Base-by-base conservation (phyloP, 257 asterid species). In the Nicotiana noctiflora region DNA sequence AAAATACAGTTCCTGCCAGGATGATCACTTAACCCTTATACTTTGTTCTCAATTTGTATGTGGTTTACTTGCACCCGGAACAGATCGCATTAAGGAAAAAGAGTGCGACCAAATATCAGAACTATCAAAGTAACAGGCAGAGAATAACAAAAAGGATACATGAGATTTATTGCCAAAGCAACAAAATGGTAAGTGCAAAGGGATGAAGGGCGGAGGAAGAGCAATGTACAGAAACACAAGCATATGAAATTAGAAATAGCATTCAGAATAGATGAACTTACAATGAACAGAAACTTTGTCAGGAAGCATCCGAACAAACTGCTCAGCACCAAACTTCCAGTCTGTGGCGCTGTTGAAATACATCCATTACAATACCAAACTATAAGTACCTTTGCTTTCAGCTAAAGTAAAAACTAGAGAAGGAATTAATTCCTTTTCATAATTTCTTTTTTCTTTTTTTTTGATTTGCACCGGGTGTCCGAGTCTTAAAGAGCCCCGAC, bases 261-360 rank as follows among this genome's bases (percentile, higher is more conserved):
- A 72, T 5, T 49, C 61, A 0, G 1, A 56, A 23, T 23, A 74
- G 23, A 64, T 64, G 82, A 57, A 84, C 99, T 91, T 88, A 96
- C 99, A 90, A 87, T 94, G 98, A 85, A 93, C 99, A 68, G 81
- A 91, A 56, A 94, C 93, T 89, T 89, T 94, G 84, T 91, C 98
- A 17, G 98, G 91, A 70, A 91, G 93, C 80, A 17, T 83, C 88
- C 87, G 84, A 52, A 94, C 92, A 86, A 96, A 92, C 83, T 88
- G 92, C 84, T 93, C 97, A 1, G 99, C 95, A 14, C 89, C 98
- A 66, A 88, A 96, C 82, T 89, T 92, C 99, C 99, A 96, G 85
- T 96, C 93, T 1, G 90, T 82, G 25, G 91, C 87, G 89, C 99
- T 96, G 97, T 88, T 81, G 83, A 34, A 17, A 83, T 56, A 80